Conservation (phyloP, 1,284 basidiomycete genomes). For the Cryptococcus deneoformans region DNA sequence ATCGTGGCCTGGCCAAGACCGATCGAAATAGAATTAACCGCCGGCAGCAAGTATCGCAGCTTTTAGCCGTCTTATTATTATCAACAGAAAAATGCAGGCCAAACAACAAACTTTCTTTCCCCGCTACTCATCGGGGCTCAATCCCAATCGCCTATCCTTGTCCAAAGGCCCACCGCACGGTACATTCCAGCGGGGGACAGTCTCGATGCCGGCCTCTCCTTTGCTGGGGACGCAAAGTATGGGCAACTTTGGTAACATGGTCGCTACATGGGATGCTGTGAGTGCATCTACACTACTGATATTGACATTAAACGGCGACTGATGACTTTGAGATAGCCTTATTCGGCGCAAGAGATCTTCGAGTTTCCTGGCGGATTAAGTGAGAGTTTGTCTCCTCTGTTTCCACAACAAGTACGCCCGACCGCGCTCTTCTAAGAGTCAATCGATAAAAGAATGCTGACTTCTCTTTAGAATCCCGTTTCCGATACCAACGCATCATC, state of each 20-base stretch:
- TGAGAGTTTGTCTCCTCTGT: background rate
- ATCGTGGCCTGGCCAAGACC: no score
- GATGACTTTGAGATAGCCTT: slow-evolving; percentile 6
- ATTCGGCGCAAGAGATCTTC: slow-evolving; percentile 10
- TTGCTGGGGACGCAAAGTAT: slow-evolving; percentile 4
- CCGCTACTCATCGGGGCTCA: background rate
- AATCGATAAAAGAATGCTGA: no score
- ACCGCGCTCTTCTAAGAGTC: no score
- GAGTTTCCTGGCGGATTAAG: background rate
- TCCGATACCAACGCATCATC: no score
- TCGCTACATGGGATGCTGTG: background rate
- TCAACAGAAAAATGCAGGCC: no score
- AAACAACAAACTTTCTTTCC: background rate
- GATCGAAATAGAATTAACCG: no score
- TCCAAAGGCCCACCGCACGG: slow-evolving; percentile 5
- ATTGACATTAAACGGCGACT: background rate
- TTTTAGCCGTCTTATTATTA: no score
- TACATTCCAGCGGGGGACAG: slow-evolving; percentile 14
- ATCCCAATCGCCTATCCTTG: background rate
- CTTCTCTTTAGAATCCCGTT: no score
- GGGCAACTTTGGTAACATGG: background rate
- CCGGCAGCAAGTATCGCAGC: no score
- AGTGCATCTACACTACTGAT: background rate
- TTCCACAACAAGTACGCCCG: no score
- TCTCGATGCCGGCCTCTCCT: slow-evolving; percentile 23